phyloP scores from a whole-genome alignment of 331 rosid species.

The Rosa hybrid region DNA sequence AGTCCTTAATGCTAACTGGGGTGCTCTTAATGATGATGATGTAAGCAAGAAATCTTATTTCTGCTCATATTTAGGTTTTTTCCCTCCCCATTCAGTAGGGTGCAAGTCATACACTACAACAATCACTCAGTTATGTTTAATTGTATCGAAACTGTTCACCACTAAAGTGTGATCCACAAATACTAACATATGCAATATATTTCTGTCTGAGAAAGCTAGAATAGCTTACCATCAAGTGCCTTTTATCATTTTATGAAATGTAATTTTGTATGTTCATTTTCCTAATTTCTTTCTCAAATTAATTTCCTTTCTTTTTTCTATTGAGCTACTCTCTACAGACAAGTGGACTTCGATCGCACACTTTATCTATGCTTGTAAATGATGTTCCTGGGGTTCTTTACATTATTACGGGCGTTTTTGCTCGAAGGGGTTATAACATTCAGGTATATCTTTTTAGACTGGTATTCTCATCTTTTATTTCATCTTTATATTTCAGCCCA shows the following conservation, averaged over 20 bases:
- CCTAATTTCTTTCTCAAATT: neutral
- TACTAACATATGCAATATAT: neutral
- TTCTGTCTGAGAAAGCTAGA: neutral
- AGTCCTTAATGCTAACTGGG: slow-evolving; percentile 98
- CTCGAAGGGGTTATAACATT: slow-evolving; percentile 93
- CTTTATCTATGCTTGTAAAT: slow-evolving; percentile 87
- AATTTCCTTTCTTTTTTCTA: neutral
- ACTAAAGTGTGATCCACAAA: neutral
- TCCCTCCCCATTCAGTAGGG: slow-evolving; percentile 6
- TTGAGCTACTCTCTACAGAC: slow-evolving; percentile 47
- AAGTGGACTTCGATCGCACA: slow-evolving; percentile 82
- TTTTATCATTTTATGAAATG: neutral
- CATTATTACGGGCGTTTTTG: slow-evolving; percentile 86
- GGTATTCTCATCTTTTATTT: neutral
- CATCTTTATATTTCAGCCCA: slow-evolving; percentile 2
- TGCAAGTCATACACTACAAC: neutral
- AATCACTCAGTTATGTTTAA: slow-evolving; percentile 1
- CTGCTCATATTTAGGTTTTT: slow-evolving; percentile 14
- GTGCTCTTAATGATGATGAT: slow-evolving; percentile 81
- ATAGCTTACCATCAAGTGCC: neutral
- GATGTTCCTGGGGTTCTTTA: slow-evolving; percentile 94
- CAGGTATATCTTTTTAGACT: slow-evolving; percentile 36
- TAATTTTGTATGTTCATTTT: neutral
- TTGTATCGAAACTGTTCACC: neutral
- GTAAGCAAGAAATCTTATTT: slow-evolving; percentile 64